phyloP scores from a whole-genome alignment of 768 basidiomycete genomes.

The Hypsizygus marmoreus region DNA sequence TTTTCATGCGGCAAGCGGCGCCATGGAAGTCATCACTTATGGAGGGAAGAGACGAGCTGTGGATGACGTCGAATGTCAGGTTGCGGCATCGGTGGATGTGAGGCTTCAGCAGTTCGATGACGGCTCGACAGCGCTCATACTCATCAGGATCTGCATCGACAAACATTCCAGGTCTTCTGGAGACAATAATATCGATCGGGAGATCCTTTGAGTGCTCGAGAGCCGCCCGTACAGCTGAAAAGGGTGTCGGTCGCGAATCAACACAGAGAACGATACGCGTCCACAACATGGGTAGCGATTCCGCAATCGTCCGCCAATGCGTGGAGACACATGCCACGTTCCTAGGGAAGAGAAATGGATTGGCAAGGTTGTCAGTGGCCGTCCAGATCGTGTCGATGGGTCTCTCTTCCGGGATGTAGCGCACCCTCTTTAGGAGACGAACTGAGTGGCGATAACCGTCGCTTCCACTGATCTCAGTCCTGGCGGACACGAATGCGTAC shows the following conservation, averaged over 20 bases:
- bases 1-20: slow-evolving; percentile 1
- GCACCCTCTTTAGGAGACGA: no score
- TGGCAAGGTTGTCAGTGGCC: no score
- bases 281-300: slow-evolving; percentile 14
- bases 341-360: no score
- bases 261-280: slow-evolving; percentile 18
- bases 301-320: slow-evolving; percentile 2
- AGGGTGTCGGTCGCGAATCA: slow-evolving; percentile 13
- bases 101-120: slow-evolving; percentile 17
- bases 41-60: slow-evolving; percentile 22
- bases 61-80: slow-evolving; percentile 18
- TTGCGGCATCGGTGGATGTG: slow-evolving; percentile 20
- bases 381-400: no score
- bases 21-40: slow-evolving; percentile 12
- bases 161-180: slow-evolving; percentile 11
- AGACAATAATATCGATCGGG: slow-evolving; percentile 16
- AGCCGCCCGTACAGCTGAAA: slow-evolving; percentile 8
- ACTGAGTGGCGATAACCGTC: no score
- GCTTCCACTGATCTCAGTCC: no score
- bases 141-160: slow-evolving; percentile 10
- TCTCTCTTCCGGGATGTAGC: no score
- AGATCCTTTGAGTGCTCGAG: slow-evolving; percentile 14
- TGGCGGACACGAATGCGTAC: no score
- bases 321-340: no score
- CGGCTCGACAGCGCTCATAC: slow-evolving; percentile 8